Percentiles rank a stretch among this genome's conserved stretches.
phyloP scores from a whole-genome alignment of 169 alveolate species.

The Eimeria necatrix region DNA sequence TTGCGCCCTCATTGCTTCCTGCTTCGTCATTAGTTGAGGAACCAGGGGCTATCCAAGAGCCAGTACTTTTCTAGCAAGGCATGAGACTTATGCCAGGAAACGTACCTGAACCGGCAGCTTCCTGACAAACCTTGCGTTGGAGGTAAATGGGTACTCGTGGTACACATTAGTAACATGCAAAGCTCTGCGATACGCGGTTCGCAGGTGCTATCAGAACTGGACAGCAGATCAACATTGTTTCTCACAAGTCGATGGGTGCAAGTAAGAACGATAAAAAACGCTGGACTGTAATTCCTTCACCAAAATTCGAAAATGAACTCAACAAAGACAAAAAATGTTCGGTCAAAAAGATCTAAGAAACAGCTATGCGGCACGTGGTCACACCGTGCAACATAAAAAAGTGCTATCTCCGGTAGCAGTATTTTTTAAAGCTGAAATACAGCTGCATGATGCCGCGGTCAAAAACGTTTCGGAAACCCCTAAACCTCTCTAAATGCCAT shows the following conservation, averaged over 20 bases:
- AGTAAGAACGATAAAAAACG: no score
- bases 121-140: constrained; percentile 40
- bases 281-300: no score
- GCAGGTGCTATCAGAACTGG: neutral
- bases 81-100: neutral
- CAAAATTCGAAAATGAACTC: neutral
- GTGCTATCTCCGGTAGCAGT: constrained; percentile 82
- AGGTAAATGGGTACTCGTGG: neutral
- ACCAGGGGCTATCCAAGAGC: constrained; percentile 70
- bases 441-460: constrained; percentile 86
- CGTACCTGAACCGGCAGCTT: neutral
- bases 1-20: constrained; percentile 66
- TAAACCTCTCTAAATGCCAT: constrained; percentile 93
- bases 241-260: neutral
- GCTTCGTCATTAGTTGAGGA: neutral
- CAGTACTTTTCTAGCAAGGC: constrained; percentile 3
- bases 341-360: neutral
- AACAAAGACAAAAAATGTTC: constrained; percentile 10
- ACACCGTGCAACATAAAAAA: no score
- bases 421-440: constrained; percentile 85
- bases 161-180: neutral
- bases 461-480: constrained; percentile 84
- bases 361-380: no score
- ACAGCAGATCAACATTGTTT: neutral
- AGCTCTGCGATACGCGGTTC: neutral